These are phyloP conservation scores for Globisporangium cystogenes DNA, from an alignment of 352 stramenopile species.

Conservation along the genomic window DNA sequence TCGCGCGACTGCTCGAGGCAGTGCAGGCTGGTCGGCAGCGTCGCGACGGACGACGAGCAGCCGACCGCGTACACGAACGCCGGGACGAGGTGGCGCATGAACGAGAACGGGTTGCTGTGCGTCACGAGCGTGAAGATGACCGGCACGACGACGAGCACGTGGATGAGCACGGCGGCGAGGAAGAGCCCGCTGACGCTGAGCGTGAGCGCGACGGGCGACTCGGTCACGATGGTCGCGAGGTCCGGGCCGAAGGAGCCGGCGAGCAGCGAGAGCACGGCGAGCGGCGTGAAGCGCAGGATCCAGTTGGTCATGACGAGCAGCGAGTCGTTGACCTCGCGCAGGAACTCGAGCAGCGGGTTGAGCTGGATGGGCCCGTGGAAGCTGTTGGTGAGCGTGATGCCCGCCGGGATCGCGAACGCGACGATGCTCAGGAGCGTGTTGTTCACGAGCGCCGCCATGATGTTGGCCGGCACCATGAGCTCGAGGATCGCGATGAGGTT, in stretches of 20 bases:
- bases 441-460: slow-evolving; percentile 62
- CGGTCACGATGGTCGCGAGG: slow-evolving; percentile 26
- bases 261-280: slow-evolving; percentile 67
- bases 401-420: slow-evolving; percentile 61
- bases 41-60: slow-evolving; percentile 69
- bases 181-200: slow-evolving; percentile 43
- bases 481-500: slow-evolving; percentile 60
- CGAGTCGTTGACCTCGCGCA: slow-evolving; percentile 73
- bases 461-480: slow-evolving; percentile 64
- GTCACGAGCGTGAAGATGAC: slow-evolving; percentile 53
- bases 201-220: slow-evolving; percentile 37
- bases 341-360: slow-evolving; percentile 76
- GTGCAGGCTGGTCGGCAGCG: slow-evolving; percentile 52
- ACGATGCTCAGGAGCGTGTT: slow-evolving; percentile 67
- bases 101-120: slow-evolving; percentile 60
- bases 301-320: slow-evolving; percentile 71
- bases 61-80: slow-evolving; percentile 71
- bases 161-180: slow-evolving; percentile 33
- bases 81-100: slow-evolving; percentile 62
- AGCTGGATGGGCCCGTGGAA: slow-evolving; percentile 65
- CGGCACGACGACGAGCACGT: slow-evolving; percentile 63
- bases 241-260: slow-evolving; percentile 48
- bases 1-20: slow-evolving; percentile 55
- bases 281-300: slow-evolving; percentile 67
- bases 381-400: slow-evolving; percentile 55